Evolutionary conservation across 164 flowering plant genomes (phyloP).

Genomic region (Magnolia kwangsiensis): DNA sequence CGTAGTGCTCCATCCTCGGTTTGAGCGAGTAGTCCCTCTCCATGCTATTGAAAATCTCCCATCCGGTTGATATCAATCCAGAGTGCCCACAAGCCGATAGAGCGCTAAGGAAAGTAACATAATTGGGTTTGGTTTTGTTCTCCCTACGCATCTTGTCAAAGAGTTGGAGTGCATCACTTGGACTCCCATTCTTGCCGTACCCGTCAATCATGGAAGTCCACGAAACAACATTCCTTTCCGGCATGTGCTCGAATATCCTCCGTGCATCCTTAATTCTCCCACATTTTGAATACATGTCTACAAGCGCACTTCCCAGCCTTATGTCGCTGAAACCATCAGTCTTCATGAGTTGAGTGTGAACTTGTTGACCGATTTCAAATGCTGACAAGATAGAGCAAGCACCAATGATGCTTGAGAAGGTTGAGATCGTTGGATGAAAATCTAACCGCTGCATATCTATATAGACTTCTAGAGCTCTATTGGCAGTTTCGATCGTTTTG

Average conservation of each 20-base stretch:
- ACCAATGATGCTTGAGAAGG: conserved; percentile 82
- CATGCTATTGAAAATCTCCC: conserved; percentile 72
- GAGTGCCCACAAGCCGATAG: conserved; percentile 91
- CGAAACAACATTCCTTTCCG: conserved; percentile 63
- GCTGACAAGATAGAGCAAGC: conserved; percentile 70
- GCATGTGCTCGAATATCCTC: conserved; percentile 64
- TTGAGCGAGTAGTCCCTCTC: conserved; percentile 51
- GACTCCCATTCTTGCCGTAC: conserved; percentile 82
- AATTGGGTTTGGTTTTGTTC: conserved; percentile 47
- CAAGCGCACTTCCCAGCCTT: conserved; percentile 77
- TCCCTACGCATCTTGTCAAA: conserved; percentile 45
- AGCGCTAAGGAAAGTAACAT: conserved; percentile 78
- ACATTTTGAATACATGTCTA: conserved; percentile 90
- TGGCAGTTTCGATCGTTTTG: conserved; percentile 50
- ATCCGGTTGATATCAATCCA: conserved; percentile 67
- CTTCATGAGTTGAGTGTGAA: conserved; percentile 70
- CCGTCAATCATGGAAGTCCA: conserved; percentile 99
- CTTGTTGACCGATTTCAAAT: conserved; percentile 66
- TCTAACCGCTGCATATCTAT: conserved; percentile 55
- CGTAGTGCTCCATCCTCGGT: conserved; percentile 92
- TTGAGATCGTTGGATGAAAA: conserved; percentile 65
- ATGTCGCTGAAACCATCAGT: conserved; percentile 33
- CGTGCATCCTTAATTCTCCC: conserved; percentile 70
- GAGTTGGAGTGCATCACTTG: conserved; percentile 58
- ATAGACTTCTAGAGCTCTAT: conserved; percentile 52